Percentiles rank a stretch among this genome's conserved stretches.
Evolutionary conservation across 2,329 filamentous ascomycete species (phyloP).

Genomic region (Curvularia sp.): DNA sequence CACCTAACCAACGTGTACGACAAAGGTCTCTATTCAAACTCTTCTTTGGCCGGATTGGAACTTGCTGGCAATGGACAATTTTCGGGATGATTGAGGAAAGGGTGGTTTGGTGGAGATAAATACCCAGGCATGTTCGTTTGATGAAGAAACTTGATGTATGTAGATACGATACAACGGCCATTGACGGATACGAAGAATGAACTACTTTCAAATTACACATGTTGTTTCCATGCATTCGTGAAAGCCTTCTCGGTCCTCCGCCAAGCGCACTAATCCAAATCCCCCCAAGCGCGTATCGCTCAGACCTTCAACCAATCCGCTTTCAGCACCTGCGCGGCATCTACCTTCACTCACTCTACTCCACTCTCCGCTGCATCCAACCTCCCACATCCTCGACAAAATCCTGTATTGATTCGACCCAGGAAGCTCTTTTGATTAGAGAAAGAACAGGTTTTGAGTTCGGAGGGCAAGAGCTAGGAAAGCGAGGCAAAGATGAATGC

Average conservation of each 20-base stretch:
- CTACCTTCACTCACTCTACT: constrained; percentile 5
- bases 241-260: neutral
- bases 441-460: neutral
- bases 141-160: constrained; percentile 14
- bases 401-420: neutral
- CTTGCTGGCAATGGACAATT: constrained; percentile 48
- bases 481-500: constrained; percentile 29
- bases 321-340: constrained; percentile 2
- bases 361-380: neutral
- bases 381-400: neutral
- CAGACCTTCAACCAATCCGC: constrained; percentile 11
- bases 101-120: constrained; percentile 12
- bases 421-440: neutral
- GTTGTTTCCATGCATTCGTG: neutral
- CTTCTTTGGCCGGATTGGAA: constrained; percentile 27
- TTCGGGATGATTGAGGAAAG: constrained; percentile 9
- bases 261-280: constrained; percentile 6
- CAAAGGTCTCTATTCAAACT: constrained; percentile 25
- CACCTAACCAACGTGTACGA: constrained; percentile 22
- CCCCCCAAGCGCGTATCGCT: neutral
- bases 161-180: constrained; percentile 23
- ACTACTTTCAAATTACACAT: constrained; percentile 1
- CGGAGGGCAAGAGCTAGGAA: constrained; percentile 7
- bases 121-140: constrained; percentile 22
- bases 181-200: constrained; percentile 19